Base-by-base conservation (phyloP, 75 land plant genomes). In the Cupressus sempervirens region DNA sequence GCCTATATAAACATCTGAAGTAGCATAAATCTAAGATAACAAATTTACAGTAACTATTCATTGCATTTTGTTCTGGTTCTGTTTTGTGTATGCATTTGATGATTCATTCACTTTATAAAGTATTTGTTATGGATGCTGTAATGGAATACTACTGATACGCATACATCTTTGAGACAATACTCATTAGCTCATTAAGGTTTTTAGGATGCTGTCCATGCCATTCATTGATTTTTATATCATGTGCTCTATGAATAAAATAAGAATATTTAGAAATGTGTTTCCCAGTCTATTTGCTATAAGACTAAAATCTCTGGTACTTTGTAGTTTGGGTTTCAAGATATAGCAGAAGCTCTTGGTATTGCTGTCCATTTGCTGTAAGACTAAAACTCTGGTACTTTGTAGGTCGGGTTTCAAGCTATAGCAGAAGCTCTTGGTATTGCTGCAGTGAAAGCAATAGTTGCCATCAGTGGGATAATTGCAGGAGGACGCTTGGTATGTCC, bases 381-480 rank as follows among this genome's bases (percentile, higher is more conserved):
- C 65, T 83, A 35, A 67, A 34, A 5, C 67, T n/a, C 20, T 20
- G 9, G 77, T 70, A 2, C 29, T 43, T n/a, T 62, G 86, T 87
- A 98, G 99, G 95, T 96, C 88, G 99, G 99, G 53, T 96, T 98
- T 88, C 94, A 94, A 89, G 99, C 99, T 32, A 98, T 98, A 34
- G 98, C 98, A 48, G 98, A 98, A 89, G 99, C 99, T 85, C 93
- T 98, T 84, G 99, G 98, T 77, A 10, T 96, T 83, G 98, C 99
- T 85, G 99, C 97, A 87, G 93, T 98, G 16, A 98, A 98, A 86
- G 99, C 95, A 53, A 83, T 94, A 40, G 93, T 96, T 86, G 99
- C 99, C 29, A 98, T 98, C 72, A 84, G 93, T 83, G 96, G 93
- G 35, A 98, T 98, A 48, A 93, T 98, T 87, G 99, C 98, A 76